Evolutionary conservation across 495 filamentous ascomycete genomes (phyloP).

Genomic region (Neurospora africana): DNA sequence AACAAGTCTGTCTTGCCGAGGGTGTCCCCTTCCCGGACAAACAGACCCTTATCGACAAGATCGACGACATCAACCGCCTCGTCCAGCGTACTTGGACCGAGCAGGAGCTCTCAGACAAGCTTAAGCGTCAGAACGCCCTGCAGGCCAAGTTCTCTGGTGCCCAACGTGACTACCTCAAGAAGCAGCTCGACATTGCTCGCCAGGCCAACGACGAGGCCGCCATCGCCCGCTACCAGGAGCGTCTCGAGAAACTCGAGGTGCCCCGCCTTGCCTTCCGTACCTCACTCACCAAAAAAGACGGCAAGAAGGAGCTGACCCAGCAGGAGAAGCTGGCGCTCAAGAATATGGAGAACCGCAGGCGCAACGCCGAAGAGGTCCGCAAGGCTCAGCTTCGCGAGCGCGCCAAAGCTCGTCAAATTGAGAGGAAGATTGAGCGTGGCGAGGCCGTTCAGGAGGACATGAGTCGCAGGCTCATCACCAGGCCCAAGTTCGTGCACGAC

Average conservation of each 20-base stretch:
- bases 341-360: slow-evolving; percentile 68
- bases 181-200: slow-evolving; percentile 54
- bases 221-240: slow-evolving; percentile 49
- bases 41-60: slow-evolving; percentile 54
- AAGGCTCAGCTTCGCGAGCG: slow-evolving; percentile 76
- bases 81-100: slow-evolving; percentile 70
- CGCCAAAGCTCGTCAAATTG: slow-evolving; percentile 46
- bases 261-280: slow-evolving; percentile 62
- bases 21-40: slow-evolving; percentile 60
- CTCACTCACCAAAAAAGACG: slow-evolving; percentile 35
- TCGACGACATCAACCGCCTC: slow-evolving; percentile 70
- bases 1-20: slow-evolving; percentile 59
- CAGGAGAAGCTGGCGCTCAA: slow-evolving; percentile 67
- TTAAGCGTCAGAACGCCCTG: slow-evolving; percentile 54
- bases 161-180: slow-evolving; percentile 51
- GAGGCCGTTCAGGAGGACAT: slow-evolving; percentile 38
- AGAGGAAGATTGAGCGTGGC: slow-evolving; percentile 44
- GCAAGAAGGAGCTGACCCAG: slow-evolving; percentile 38
- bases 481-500: slow-evolving; percentile 53
- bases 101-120: slow-evolving; percentile 65
- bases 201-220: slow-evolving; percentile 49
- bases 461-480: slow-evolving; percentile 52
- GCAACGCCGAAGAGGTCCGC: slow-evolving; percentile 71
- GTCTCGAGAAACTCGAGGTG: slow-evolving; percentile 56
- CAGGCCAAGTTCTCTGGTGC: slow-evolving; percentile 49